phyloP scores from a whole-genome alignment of 192 early-diverging fungal genomes.

The Rhizoclosmatium sp. region DNA sequence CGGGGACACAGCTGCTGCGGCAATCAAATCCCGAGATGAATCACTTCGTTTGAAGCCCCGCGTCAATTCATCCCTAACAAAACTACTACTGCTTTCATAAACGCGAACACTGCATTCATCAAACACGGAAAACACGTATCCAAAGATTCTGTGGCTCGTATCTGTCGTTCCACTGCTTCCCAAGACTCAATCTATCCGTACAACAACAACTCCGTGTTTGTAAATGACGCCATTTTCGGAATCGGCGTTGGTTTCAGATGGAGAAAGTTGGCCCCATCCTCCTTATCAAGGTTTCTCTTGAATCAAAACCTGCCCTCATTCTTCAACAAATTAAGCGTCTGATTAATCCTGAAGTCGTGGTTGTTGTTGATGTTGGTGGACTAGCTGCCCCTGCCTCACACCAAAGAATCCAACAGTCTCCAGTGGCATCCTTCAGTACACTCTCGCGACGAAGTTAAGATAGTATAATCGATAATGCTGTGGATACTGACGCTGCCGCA shows the following conservation, averaged over 20 bases:
- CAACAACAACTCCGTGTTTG: neutral
- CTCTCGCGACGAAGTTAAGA: too few relatives aligned
- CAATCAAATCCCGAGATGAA: neutral
- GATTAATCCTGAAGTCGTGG: too few relatives aligned
- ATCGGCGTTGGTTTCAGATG: too few relatives aligned
- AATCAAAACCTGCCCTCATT: too few relatives aligned
- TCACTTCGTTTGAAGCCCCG: neutral
- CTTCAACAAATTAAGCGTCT: too few relatives aligned
- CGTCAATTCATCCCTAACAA: neutral
- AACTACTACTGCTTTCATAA: neutral
- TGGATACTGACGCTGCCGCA: too few relatives aligned
- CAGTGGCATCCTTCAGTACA: too few relatives aligned
- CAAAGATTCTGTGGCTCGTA: neutral
- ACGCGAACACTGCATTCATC: constrained; percentile 20
- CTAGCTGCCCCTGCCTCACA: too few relatives aligned
- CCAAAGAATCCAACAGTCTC: too few relatives aligned
- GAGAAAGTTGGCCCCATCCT: neutral
- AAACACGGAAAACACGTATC: neutral
- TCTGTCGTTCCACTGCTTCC: neutral
- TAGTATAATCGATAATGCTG: too few relatives aligned
- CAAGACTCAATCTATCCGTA: constrained; percentile 14
- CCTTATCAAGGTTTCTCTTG: too few relatives aligned
- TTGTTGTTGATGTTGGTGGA: too few relatives aligned
- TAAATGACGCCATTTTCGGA: neutral
- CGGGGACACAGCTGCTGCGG: neutral